Base-by-base conservation (phyloP, 2,329 filamentous ascomycete species). In the Thelonectria discophora region DNA sequence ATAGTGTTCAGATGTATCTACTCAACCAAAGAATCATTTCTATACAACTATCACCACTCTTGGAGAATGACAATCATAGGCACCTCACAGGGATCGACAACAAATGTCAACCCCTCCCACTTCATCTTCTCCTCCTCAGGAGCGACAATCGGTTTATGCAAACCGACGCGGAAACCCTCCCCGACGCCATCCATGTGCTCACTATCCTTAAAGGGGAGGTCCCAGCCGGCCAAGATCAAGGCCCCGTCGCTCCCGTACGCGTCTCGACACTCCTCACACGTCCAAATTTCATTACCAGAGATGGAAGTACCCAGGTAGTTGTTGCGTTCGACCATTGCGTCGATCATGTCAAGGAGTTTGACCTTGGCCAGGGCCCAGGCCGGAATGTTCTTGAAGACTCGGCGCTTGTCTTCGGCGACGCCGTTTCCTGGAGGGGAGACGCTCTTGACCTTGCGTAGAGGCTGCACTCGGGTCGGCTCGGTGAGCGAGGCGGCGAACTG, bases 401-500 rank as follows among this genome's bases (percentile, higher is more conserved):
- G 9, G 12, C 3, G 24, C 21, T 18, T 52, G 12, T 55, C 43
- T 18, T 21, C 21, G 11, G 6, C 1, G 12, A 6, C 1, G 15
- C 21, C 5, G 3, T 9, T 11, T n/a, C n/a, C n/a, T n/a, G n/a
- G n/a, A n/a, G n/a, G n/a, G n/a, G n/a, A n/a, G n/a, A n/a, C n/a
- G n/a, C n/a, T n/a, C 40, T 64, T 64, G 8, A 40, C 58, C 8
- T 21, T 30, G 47, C 62, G 53, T 15, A 32, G 18, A 3, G 58
- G 54, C 10, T 64, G 62, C 2, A 58, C 18, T 20, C 62, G 49
- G 12, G 30, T 61, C 6, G 58, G 62, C 8, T 42, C 11, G n/a
- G 17, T 10, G 15, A 20, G 17, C n/a, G 18, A 2, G 7, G 18
- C 3, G 2, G 18, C 18, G 11, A 20, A 11, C 17, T 7, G 20